A percentile compares a stretch with the other conserved stretches of the same genome.
Conservation (phyloP, 2,329 filamentous ascomycete genomes). For the Cladosporium sp. region DNA sequence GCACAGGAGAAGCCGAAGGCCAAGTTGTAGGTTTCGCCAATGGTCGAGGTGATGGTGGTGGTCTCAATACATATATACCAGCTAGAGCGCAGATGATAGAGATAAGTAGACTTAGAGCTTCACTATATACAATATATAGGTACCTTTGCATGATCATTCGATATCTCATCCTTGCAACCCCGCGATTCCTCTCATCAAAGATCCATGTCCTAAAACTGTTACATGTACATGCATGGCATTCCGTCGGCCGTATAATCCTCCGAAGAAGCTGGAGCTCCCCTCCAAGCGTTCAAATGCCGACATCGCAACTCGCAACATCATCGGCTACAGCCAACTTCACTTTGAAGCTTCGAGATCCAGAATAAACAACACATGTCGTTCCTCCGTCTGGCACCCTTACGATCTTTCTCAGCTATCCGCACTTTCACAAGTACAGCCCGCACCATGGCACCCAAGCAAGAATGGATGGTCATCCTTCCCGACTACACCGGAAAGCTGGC, state of each 20-base stretch:
- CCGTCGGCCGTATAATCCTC: background rate
- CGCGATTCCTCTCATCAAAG: background rate
- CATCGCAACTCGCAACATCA: slow-evolving; percentile 10
- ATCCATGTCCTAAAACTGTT: background rate
- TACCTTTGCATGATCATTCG: background rate
- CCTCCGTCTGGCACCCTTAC: background rate
- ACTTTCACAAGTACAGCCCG: slow-evolving; percentile 21
- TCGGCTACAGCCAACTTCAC: background rate
- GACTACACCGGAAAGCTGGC: slow-evolving; percentile 41
- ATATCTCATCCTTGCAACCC: background rate
- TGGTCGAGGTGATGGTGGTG: background rate
- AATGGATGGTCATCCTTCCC: slow-evolving; percentile 50
- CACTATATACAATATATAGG: background rate
- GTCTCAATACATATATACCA: background rate
- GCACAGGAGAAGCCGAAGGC: slow-evolving; percentile 31
- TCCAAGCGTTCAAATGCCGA: slow-evolving; percentile 9
- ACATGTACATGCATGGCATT: background rate
- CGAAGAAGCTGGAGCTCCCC: background rate
- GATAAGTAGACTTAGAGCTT: background rate
- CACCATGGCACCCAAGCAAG: slow-evolving; percentile 35
- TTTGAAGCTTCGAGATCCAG: background rate
- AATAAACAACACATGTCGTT: slow-evolving; percentile 3
- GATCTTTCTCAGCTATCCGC: slow-evolving; percentile 1
- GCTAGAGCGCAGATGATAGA: background rate
- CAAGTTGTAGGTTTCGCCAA: slow-evolving; percentile 6